phyloP scores from a whole-genome alignment of 2,329 filamentous ascomycete species.

The Diaporthe citriasiana region DNA sequence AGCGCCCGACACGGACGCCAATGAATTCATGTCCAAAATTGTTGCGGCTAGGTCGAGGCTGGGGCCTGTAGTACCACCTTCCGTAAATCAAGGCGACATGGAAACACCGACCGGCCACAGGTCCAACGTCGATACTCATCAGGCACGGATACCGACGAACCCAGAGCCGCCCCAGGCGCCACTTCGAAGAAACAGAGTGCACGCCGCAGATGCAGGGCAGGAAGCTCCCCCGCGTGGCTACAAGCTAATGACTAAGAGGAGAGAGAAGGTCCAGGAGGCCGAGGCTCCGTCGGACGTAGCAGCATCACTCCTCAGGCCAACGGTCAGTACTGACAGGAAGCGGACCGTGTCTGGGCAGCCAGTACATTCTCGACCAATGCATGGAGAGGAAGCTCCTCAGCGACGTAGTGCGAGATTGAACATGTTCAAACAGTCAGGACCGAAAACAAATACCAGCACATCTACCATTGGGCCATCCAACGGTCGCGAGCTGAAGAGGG shows the following conservation, averaged over 20 bases:
- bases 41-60: conserved; percentile 65
- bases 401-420: conserved; percentile 80
- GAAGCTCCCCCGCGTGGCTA: conserved; percentile 77
- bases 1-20: conserved; percentile 60
- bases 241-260: conserved; percentile 61
- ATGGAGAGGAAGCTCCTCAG: conserved; percentile 73
- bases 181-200: conserved; percentile 65
- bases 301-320: conserved; percentile 55
- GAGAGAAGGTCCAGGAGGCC: conserved; percentile 56
- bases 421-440: conserved; percentile 76
- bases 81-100: conserved; percentile 66
- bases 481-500: conserved; percentile 85
- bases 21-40: conserved; percentile 70
- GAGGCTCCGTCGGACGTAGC: conserved; percentile 58
- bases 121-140: conserved; percentile 54
- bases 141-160: conserved; percentile 50
- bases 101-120: conserved; percentile 73
- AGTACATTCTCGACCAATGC: conserved; percentile 64
- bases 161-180: conserved; percentile 67
- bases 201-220: conserved; percentile 64
- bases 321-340: conserved; percentile 78
- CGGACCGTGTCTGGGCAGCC: conserved; percentile 91
- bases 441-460: conserved; percentile 72
- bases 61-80: conserved; percentile 54
- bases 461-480: conserved; percentile 71